A percentile compares a stretch with the other conserved stretches of the same genome.
Evolutionary conservation across 495 filamentous ascomycete species (phyloP).

Genomic region (Aspergillus avenaceus): DNA sequence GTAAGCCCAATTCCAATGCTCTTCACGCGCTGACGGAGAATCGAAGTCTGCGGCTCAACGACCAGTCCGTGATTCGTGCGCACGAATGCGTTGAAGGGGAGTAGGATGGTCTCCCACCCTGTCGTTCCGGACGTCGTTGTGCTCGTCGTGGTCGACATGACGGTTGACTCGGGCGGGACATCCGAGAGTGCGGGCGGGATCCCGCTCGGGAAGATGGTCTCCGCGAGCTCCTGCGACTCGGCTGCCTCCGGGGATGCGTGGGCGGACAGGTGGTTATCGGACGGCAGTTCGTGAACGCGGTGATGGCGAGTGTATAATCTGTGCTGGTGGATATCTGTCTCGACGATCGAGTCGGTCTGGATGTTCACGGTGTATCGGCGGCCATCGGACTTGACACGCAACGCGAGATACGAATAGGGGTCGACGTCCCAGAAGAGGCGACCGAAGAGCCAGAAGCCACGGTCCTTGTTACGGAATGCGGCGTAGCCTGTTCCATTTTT

Average conservation of each 20-base stretch:
- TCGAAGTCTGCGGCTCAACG: constrained; percentile 84
- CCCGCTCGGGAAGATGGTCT: constrained; percentile 23
- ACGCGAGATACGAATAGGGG: constrained; percentile 77
- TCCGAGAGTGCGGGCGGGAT: constrained; percentile 37
- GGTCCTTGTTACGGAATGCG: constrained; percentile 70
- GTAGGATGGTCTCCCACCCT: constrained; percentile 88
- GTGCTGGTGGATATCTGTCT: constrained; percentile 94
- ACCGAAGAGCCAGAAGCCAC: constrained; percentile 67
- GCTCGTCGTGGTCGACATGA: constrained; percentile 30
- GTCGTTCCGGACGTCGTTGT: constrained; percentile 51
- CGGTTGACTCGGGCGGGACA: constrained; percentile 35
- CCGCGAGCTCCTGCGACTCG: constrained; percentile 20
- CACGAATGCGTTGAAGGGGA: constrained; percentile 89
- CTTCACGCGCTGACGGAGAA: constrained; percentile 76
- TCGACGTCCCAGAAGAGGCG: constrained; percentile 82
- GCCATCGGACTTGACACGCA: constrained; percentile 90
- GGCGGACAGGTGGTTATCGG: constrained; percentile 14
- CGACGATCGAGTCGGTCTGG: constrained; percentile 87
- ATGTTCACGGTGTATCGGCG: constrained; percentile 91
- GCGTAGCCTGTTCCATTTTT: constrained; percentile 69
- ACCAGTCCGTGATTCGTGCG: constrained; percentile 88
- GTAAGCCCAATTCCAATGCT: constrained; percentile 85
- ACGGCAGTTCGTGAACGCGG: constrained; percentile 18
- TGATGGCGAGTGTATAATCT: constrained; percentile 73
- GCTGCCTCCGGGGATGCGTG: constrained; percentile 11